Evolutionary conservation across 2,329 filamentous ascomycete species (phyloP), one percentile per base, ranked within the genome.

Genomic region (Westerdykella sp.): DNA sequence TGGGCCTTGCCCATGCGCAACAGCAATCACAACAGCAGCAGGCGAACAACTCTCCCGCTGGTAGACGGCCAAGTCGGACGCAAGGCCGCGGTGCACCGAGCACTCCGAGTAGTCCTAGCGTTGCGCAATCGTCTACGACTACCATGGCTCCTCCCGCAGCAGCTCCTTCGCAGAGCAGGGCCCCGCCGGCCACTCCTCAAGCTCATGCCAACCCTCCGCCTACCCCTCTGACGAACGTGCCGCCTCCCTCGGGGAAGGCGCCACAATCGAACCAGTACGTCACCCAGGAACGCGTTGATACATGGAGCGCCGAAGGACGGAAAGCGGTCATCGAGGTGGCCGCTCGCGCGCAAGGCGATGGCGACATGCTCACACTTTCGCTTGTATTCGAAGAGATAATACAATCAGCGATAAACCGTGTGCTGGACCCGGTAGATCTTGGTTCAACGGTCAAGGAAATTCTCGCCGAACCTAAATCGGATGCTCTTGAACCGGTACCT

Each of bases 331-430:
- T 91, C 15, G 75, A 80, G 16, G 75, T 79, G 54, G 85, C 83
- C 18, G 65, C 77, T 35, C 74, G 81, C 53, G 82, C 84, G 38
- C 78, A 81, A 54, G 70, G 78, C 30, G 77, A 84, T 51, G 80
- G 85, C 52, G 83, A 94, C 58, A 71, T 78, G 6, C 73, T 83
- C 37, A 79, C 81, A 44, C 71, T 95, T 31, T 81, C 83, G 23
- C 77, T 77, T 12, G 72, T 95, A 16, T 88, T 90, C 54, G 87
- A 95, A 69, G 93, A 98, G 64, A 78, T 96, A 31, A 78, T 93
- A 30, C 81, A 84, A 48, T 81, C 87, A 28, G 82, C 84, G 14
- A 69, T 94, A 11, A 83, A 88, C 57, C 77, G 75, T 34, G 78
- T 82, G 39, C 67, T 96, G 37, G 73, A 78, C 32, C 74, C 87